Base-by-base conservation (phyloP, 257 asterid genomes). In the Solanum arcanum region DNA sequence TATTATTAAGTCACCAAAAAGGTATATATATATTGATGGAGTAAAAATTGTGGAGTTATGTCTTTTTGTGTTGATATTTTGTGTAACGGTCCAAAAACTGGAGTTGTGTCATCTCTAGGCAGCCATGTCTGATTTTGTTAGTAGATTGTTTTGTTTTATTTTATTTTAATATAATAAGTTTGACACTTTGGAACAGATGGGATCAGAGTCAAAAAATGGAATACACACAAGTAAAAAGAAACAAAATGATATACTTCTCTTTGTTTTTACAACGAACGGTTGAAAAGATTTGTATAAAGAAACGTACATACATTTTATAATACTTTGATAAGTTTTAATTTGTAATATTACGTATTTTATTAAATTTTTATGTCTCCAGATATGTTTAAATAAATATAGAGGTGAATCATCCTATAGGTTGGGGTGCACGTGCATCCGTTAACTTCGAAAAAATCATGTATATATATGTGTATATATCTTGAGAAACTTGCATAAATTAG, bases 311-410 rank as follows among this genome's bases (percentile, higher is more conserved):
- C 16, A 52, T 52, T 2, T 16, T 52, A 52, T 1, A 52, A 16
- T 52, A 52, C 0, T 52, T 52, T 6, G 1, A 16, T 16, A 52
- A 0, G 0, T 0, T 52, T 3, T 52, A 52, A 7, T 52, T 52
- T 52, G 0, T 1, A 52, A 52, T 52, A 52, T 52, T 52, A 16
- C 0, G 1, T 52, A 16, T 52, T 0, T 52, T 52, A 52, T 0
- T 0, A 52, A 3, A 52, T 16, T 52, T 52, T 52, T 0, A 2
- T 16, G 60, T 0, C 23, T 49, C 4, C 2, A 5, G 3, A 15
- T 47, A 14, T 6, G 20, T 47, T 18, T 2, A 6, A 2, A 14
- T 47, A 47, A 20, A 14, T 14, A 18, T 7, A 5, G 59, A 47
- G 59, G 7, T 0, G 21, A 2, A 47, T 0, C 20, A 14, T 0